phyloP scores from a whole-genome alignment of 495 filamentous ascomycete species.

The Aspergillus ellipticus region DNA sequence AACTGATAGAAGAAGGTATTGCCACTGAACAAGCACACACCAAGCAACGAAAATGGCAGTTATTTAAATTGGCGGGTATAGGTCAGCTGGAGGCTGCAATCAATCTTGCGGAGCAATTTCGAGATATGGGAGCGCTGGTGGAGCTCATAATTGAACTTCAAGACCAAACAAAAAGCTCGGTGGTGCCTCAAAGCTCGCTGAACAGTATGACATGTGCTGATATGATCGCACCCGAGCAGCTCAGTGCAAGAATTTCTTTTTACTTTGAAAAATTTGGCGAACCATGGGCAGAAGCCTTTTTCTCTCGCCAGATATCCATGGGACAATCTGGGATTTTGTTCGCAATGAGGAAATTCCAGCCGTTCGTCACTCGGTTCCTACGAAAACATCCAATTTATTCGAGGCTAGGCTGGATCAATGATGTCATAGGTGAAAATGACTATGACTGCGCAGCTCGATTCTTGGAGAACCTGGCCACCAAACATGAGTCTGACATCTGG shows the following conservation, averaged over 20 bases:
- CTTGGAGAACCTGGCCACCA: slow-evolving; percentile 60
- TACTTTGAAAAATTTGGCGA: slow-evolving; percentile 74
- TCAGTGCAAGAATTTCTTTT: slow-evolving; percentile 46
- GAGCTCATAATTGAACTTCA: slow-evolving; percentile 53
- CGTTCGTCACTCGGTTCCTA: slow-evolving; percentile 70
- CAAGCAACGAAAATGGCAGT: slow-evolving; percentile 53
- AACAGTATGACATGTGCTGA: slow-evolving; percentile 10
- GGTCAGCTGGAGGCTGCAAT: slow-evolving; percentile 66
- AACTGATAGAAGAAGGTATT: slow-evolving; percentile 40
- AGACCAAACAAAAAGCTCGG: slow-evolving; percentile 33
- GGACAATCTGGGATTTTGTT: slow-evolving; percentile 65
- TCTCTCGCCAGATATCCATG: slow-evolving; percentile 65
- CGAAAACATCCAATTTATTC: slow-evolving; percentile 62
- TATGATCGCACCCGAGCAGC: slow-evolving; percentile 26
- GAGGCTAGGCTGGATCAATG: slow-evolving; percentile 92
- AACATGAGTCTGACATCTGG: slow-evolving; percentile 73
- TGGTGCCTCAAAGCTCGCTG: slow-evolving; percentile 7
- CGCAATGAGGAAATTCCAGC: slow-evolving; percentile 56
- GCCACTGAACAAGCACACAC: slow-evolving; percentile 46
- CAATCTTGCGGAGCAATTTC: slow-evolving; percentile 67
- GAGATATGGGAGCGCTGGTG: slow-evolving; percentile 66
- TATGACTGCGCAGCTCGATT: slow-evolving; percentile 65
- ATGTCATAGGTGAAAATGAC: slow-evolving; percentile 68
- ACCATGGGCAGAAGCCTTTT: slow-evolving; percentile 75
- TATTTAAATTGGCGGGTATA: slow-evolving; percentile 64